Conservation (phyloP, 176 grass and related monocot species). For the Ampelocalamus luodianensis region DNA sequence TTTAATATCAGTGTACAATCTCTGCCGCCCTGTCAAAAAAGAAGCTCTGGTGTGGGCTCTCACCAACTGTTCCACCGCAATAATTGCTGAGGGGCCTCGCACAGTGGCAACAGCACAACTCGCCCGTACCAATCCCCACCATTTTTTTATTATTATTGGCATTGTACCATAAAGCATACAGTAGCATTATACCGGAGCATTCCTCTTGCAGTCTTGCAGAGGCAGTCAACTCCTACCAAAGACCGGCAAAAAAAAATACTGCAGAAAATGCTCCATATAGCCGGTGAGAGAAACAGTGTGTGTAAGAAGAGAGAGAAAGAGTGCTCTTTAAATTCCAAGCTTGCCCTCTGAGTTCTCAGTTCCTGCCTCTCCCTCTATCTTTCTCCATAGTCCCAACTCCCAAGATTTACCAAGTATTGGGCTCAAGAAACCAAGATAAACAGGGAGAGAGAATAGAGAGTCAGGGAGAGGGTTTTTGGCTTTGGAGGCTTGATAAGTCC, state of each 20-base stretch:
- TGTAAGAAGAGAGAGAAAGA: background rate
- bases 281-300: background rate
- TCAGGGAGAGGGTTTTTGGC: background rate
- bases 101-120: constrained; percentile 49
- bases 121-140: constrained; percentile 44
- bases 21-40: constrained; percentile 44
- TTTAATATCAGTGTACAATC: constrained; percentile 21
- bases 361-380: background rate
- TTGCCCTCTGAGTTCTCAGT: constrained; percentile 20
- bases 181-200: constrained; percentile 63
- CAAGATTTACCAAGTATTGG: constrained; percentile 3
- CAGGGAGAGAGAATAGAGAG: background rate
- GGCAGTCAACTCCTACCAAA: constrained; percentile 56
- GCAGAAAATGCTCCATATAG: background rate
- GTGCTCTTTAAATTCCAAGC: constrained; percentile 40
- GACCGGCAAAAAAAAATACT: constrained; percentile 37
- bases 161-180: constrained; percentile 69
- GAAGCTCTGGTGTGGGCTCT: constrained; percentile 39
- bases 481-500: background rate
- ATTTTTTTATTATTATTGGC: constrained; percentile 41
- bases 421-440: constrained; percentile 27
- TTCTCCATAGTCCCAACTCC: background rate
- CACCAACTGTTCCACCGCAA: constrained; percentile 56
- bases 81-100: constrained; percentile 39
- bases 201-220: constrained; percentile 57